These are phyloP conservation scores for Saccharomycopsis hybrid DNA, from an alignment of 1,139 yeast species.

Conservation along the genomic window DNA sequence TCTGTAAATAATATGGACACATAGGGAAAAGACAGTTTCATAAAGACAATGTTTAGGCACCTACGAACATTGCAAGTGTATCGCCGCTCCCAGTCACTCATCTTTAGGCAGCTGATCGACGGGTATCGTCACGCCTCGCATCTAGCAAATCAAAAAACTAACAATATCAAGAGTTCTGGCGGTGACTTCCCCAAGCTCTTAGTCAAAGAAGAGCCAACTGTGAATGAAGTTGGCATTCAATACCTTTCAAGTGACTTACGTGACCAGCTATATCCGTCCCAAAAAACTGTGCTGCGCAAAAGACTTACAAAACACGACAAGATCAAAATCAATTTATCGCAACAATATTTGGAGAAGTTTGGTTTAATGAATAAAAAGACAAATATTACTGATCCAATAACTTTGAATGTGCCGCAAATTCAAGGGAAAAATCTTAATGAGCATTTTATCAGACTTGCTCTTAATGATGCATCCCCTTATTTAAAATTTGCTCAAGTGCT, in stretches of 20 bases:
- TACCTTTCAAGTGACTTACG: conserved; percentile 58
- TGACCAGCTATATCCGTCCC: conserved; percentile 47
- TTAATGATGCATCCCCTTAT: conserved; percentile 56
- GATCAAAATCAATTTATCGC: conserved; percentile 49
- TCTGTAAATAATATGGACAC: too few species aligned
- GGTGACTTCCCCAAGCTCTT: too few species aligned
- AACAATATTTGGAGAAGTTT: conserved; percentile 54
- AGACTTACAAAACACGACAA: conserved; percentile 29
- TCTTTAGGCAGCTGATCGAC: too few species aligned
- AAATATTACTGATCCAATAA: conserved; percentile 53
- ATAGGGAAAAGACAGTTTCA: too few species aligned
- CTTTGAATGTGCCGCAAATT: conserved; percentile 58
- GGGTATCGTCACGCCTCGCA: too few species aligned
- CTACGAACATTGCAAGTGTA: too few species aligned
- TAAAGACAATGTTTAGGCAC: too few species aligned
- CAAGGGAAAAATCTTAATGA: conserved; percentile 72
- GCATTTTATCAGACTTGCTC: conserved; percentile 75
- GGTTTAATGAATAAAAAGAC: conserved; percentile 78
- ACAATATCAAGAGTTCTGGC: too few species aligned
- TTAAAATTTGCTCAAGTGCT: conserved; percentile 39
- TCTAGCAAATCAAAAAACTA: too few species aligned
- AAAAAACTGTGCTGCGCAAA: too few species aligned
- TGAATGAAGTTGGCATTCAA: conserved; percentile 65
- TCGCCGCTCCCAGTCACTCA: too few species aligned
- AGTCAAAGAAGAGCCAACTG: conserved; percentile 9